Conservation (phyloP, 2,329 filamentous ascomycete species). For the Sporothrix mexicana region DNA sequence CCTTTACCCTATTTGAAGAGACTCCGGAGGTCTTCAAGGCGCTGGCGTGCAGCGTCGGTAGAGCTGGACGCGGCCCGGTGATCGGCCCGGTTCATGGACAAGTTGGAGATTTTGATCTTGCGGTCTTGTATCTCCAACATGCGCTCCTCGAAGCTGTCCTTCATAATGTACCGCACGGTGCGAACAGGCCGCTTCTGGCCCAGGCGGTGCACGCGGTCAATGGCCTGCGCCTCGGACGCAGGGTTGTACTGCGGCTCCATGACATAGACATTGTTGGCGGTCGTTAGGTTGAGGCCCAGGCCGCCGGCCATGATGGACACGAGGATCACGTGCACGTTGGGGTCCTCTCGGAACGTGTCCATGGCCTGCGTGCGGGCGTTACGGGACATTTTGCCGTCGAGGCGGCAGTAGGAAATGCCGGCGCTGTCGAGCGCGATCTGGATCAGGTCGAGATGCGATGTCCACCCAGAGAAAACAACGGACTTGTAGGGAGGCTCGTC, state of each 20-base stretch:
- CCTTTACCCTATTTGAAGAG: constrained; percentile 51
- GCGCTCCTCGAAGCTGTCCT: constrained; percentile 88
- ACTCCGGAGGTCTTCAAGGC: constrained; percentile 59
- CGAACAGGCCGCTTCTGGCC: constrained; percentile 87
- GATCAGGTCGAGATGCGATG: constrained; percentile 90
- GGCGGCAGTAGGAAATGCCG: constrained; percentile 73
- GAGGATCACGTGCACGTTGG: constrained; percentile 76
- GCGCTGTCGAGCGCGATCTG: constrained; percentile 75
- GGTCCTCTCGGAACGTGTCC: constrained; percentile 75
- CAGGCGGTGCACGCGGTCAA: constrained; percentile 89
- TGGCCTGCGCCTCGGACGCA: constrained; percentile 89
- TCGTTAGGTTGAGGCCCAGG: constrained; percentile 86
- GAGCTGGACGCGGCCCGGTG: constrained; percentile 41
- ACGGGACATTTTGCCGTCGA: constrained; percentile 89
- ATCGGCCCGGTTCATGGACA: constrained; percentile 52
- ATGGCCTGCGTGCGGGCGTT: constrained; percentile 75
- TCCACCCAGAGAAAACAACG: constrained; percentile 97
- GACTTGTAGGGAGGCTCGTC: constrained; percentile 82
- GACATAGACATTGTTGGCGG: constrained; percentile 85
- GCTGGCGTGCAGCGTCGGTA: constrained; percentile 54
- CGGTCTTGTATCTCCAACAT: constrained; percentile 88
- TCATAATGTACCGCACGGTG: constrained; percentile 91
- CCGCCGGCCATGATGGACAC: constrained; percentile 93
- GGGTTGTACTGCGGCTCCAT: constrained; percentile 99
- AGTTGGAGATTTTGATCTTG: constrained; percentile 87